Evolutionary conservation across 2,329 filamentous ascomycete species (phyloP).

Genomic region (Xylariaceae sp.): DNA sequence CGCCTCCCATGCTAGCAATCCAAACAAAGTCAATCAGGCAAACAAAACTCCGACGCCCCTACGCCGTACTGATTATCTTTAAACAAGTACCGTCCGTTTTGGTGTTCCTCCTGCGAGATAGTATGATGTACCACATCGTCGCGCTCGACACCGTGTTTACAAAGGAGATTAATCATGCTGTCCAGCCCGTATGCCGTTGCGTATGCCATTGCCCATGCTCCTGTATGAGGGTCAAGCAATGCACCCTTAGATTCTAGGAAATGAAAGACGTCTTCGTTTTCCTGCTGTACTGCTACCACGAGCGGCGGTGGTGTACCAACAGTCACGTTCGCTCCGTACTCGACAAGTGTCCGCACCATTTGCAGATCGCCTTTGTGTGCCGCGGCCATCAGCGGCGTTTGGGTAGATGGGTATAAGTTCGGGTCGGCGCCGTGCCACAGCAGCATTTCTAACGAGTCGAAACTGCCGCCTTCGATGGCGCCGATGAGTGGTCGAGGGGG

Average conservation of each 20-base stretch:
- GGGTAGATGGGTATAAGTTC: slow-evolving; percentile 18
- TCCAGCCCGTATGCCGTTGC: slow-evolving; percentile 14
- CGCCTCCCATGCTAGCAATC: not conserved
- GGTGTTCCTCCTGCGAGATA: slow-evolving; percentile 14
- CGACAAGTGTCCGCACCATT: slow-evolving; percentile 18
- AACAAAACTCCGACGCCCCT: slow-evolving; percentile 15
- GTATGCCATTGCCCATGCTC: slow-evolving; percentile 20
- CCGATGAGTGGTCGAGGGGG: slow-evolving; percentile 17
- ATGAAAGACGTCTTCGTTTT: slow-evolving; percentile 13
- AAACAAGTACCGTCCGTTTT: slow-evolving; percentile 17
- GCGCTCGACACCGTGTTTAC: slow-evolving; percentile 1
- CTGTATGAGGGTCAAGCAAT: slow-evolving; percentile 5
- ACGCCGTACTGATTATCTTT: slow-evolving; percentile 15
- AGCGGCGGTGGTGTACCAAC: slow-evolving; percentile 18
- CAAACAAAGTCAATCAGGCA: not conserved
- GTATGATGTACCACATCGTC: slow-evolving; percentile 15
- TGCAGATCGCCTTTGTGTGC: slow-evolving; percentile 16
- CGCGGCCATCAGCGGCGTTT: slow-evolving; percentile 16
- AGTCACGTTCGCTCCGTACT: slow-evolving; percentile 16
- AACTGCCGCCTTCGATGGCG: slow-evolving; percentile 17
- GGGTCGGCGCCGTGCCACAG: slow-evolving; percentile 20
- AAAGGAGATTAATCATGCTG: slow-evolving; percentile 14
- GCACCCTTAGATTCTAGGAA: slow-evolving; percentile 14
- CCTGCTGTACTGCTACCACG: slow-evolving; percentile 20
- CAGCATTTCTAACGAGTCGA: slow-evolving; percentile 16